Base-by-base conservation (phyloP, 305 asterid species). In the Fraxinus floribunda region DNA sequence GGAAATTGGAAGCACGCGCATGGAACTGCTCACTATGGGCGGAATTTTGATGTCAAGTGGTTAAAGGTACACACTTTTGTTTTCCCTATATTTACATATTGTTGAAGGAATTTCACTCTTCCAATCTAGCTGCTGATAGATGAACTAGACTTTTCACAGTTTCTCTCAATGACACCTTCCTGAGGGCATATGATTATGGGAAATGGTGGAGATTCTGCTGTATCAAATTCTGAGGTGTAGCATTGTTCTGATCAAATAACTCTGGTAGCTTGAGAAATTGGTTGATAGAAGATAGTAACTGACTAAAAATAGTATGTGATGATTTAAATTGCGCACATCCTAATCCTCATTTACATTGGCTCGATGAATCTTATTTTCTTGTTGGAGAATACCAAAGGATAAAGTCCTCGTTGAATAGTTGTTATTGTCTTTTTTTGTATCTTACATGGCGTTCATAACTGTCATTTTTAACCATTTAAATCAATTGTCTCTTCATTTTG, bases 1-100 rank as follows among this genome's bases (percentile, higher is more conserved):
- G 99, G 99, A 76, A 95, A 94, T 88, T 95, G 99, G 99, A 94
- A 95, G 91, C 95, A 94, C 91, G 92, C 97, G 38, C 95, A 93
- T 78, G 99, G 99, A 85, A 93, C 96, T 87, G 99, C 98, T 81
- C 97, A 94, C 84, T 95, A 93, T 91, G 99, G 99, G 60, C 92
- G 98, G 76, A 95, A 95, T 88, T 95, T 95, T 85, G 91, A 95
- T 76, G 84, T 95, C 68, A 93, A 92, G 91, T 95, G 99, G 99
- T 88, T 94, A 83, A 95, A 95, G 98, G 98, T 95, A 84, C 81
- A 81, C 39, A 73, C 22, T 81, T 66, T 39, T 16, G 26, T 76
- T 80, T 30, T 30, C 24, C 76, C 41, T 44, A 78, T 80, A 34
- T 60, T 75, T 76, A 38, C 46, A 49, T 77, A 46, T 52, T 16